Evolutionary conservation across 208 protist species (phyloP), one percentile per base, ranked within the genome.

Genomic region (Spongospora subterranea): DNA sequence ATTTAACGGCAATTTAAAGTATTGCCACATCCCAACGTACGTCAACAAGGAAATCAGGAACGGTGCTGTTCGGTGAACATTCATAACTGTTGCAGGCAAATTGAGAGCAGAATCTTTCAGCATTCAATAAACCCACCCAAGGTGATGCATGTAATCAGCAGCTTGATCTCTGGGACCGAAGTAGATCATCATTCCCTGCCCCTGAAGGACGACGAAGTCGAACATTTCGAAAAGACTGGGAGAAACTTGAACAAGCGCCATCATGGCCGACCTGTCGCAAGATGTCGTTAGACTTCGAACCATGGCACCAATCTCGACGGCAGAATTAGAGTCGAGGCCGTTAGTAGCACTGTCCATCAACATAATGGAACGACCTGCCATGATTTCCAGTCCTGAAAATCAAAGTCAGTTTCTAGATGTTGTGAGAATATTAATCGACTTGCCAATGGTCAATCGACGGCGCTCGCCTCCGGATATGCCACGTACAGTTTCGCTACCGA

Each of bases 11-110:
- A 65, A 17, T 32, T 29, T 32, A 65, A 65, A 32, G 54, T 65
- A 65, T 29, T 65, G 29, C 54, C 29, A 65, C 54, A 65, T 32
- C 54, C 29, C 29, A 65, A 17, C 54, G 20, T 17, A 65, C 20
- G 71, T 82, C 71, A n/a, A n/a, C 6, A 6, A 82, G 71, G 71
- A 82, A 82, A 43, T 82, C 71, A n/a, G 71, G 71, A 6, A 43
- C 40, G 35, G 6, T 82, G 11, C 71, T 35, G 35, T 39, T 20
- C n/a, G 71, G 11, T 43, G 71, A n/a, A 20, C 35, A 40, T 20
- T n/a, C 17, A n/a, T 82, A 82, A 6, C 71, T 82, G 17, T 65
- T 29, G 17, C 54, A 43, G 17, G 71, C 6, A 82, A 43, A 60
- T 60, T 29, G 50, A 29, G 6, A 24, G 6, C 50, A 60, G 50